A percentile compares a stretch with the other conserved stretches of the same genome.
Evolutionary conservation across 352 stramenopile genomes (phyloP).

Genomic region (Globisporangium solare): DNA sequence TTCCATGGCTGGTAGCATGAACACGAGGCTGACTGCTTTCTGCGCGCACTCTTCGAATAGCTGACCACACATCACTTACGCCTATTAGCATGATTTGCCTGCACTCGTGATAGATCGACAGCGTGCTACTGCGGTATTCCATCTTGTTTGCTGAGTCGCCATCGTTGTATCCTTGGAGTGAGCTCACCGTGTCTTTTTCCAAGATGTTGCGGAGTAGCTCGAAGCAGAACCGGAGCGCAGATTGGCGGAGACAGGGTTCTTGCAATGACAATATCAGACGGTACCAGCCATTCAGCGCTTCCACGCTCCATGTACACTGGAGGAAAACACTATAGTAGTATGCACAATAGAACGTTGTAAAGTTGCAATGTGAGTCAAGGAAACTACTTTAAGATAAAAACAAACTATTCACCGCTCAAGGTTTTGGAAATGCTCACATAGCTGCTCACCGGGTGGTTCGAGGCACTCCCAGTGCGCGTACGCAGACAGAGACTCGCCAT

Average conservation of each 20-base stretch:
- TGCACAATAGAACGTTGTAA: too few relatives aligned
- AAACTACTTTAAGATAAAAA: neutral
- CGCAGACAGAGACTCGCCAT: neutral
- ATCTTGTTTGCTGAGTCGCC: too few relatives aligned
- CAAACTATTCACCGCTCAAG: slow-evolving; percentile 1
- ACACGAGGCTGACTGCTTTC: slow-evolving; percentile 15
- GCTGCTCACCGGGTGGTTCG: neutral
- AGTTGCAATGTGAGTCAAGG: neutral
- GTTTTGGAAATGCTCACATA: neutral
- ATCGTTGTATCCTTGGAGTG: neutral
- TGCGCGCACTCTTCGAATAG: slow-evolving; percentile 43
- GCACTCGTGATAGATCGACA: neutral
- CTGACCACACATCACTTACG: slow-evolving; percentile 65
- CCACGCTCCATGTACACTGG: slow-evolving; percentile 17
- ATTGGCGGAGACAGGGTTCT: slow-evolving; percentile 36
- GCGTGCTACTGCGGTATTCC: too few relatives aligned
- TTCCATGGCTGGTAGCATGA: slow-evolving; percentile 24
- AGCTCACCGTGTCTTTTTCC: neutral
- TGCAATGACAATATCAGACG: slow-evolving; percentile 24
- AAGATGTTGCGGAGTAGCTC: slow-evolving; percentile 14
- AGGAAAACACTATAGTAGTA: slow-evolving; percentile 9
- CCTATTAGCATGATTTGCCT: slow-evolving; percentile 35
- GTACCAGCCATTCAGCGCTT: slow-evolving; percentile 11
- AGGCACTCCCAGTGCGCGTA: slow-evolving; percentile 10
- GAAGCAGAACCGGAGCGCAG: slow-evolving; percentile 28